Base-by-base conservation (phyloP, 1,284 basidiomycete species). In the Leccinum pallidistipes region DNA sequence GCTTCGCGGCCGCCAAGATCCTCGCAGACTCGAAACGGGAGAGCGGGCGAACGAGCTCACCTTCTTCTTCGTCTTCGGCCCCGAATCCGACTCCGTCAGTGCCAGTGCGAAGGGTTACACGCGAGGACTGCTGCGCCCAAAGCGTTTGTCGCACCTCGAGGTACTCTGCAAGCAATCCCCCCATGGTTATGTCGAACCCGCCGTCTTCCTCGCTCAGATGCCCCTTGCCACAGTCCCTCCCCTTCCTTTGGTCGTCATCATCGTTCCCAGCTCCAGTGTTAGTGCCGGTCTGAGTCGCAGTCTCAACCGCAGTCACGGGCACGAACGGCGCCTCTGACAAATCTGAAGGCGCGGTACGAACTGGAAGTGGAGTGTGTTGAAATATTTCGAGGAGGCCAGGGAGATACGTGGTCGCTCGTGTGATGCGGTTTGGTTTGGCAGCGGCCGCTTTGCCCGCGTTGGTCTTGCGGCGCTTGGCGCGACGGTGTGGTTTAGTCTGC, bases 381-480 rank as follows among this genome's bases (percentile, higher is more conserved):
- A 72, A 71, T 24, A 49, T 21, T 2, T 72, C 63, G 11, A 69
- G 55, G 29, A 75, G 51, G 1, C 32, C 51, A 9, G 61, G 61
- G 40, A 74, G 52, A 24, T 68, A 69, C 1, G 63, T 38, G 2
- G 70, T 64, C 3, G 59, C 16, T 12, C 69, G 58, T 12, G 64
- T 67, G 31, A 56, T 24, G 29, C 65, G 69, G 32, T 61, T 45
- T 45, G 11, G 45, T 53, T 47, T 24, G 12, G 59, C 9, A 5
- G 54, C 18, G 0, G 64, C 50, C 0, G 59, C 60, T 53, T 65
- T 70, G 5, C 74, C 60, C 0, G 56, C 61, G 38, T 68, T 66
- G 24, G 62, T 62, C 52, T 74, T 73, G 18, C 70, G 74, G 32
- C 74, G 72, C 58, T 75, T 73, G 43, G 53, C 18, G n/a, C 61